These are phyloP conservation scores for Cupressus sempervirens DNA, from an alignment of 75 land plant species.

Conservation along the genomic window DNA sequence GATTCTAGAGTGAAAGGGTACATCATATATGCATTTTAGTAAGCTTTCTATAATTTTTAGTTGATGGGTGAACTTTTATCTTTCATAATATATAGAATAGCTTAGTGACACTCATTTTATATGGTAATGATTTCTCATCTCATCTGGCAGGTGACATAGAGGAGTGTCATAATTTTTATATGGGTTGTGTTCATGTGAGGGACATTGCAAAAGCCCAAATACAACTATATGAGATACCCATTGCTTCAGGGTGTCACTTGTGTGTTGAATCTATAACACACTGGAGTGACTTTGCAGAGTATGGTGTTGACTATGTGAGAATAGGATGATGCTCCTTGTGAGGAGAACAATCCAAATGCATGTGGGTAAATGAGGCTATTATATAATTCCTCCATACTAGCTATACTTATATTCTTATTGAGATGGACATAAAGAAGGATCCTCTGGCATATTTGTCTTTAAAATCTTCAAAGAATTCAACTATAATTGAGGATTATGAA, in stretches of 20 bases:
- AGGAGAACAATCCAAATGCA: too few relatives aligned
- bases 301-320: too few relatives aligned
- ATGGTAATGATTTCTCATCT: background rate
- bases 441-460: too few relatives aligned
- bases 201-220: constrained; percentile 84
- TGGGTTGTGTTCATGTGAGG: constrained; percentile 73
- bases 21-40: too few relatives aligned
- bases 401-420: too few relatives aligned
- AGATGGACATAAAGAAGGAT: too few relatives aligned
- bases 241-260: constrained; percentile 74
- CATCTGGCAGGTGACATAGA: constrained; percentile 42
- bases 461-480: too few relatives aligned
- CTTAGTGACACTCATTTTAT: background rate
- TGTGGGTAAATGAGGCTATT: too few relatives aligned
- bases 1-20: background rate
- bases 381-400: too few relatives aligned
- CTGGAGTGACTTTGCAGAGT: constrained; percentile 61
- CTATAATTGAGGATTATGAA: too few relatives aligned
- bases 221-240: constrained; percentile 60
- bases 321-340: too few relatives aligned
- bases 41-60: too few relatives aligned
- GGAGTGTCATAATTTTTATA: constrained; percentile 44
- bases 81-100: background rate
- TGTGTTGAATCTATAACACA: constrained; percentile 71
- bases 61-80: background rate